Conservation (phyloP, 1,284 basidiomycete species). For the Wallemia hederae region DNA sequence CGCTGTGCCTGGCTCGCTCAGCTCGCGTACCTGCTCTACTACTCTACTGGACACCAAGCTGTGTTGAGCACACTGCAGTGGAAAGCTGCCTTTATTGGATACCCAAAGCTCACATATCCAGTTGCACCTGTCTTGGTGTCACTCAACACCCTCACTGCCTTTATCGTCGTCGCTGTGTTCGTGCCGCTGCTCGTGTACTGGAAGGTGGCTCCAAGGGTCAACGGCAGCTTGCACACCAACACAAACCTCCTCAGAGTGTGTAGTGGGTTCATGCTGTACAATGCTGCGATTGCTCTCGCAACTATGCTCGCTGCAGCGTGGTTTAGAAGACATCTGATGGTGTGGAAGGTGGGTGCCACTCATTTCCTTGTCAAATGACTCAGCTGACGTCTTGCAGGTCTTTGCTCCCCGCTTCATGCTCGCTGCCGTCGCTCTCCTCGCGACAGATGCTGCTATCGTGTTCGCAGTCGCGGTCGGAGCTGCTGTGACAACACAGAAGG, state of each 20-base stretch:
- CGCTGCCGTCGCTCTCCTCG: conserved; percentile 23
- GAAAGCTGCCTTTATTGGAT: conserved; percentile 67
- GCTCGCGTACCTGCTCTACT: conserved; percentile 47
- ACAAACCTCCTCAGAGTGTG: conserved; percentile 22
- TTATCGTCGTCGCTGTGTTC: conserved; percentile 32
- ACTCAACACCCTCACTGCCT: conserved; percentile 49
- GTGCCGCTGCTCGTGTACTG: conserved; percentile 50
- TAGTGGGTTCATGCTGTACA: conserved; percentile 39
- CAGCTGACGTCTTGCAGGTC: conserved; percentile 55
- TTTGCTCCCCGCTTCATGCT: conserved; percentile 85
- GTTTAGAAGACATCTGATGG: conserved; percentile 75
- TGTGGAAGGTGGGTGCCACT: background rate
- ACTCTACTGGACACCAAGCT: conserved; percentile 71
- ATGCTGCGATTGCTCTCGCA: conserved; percentile 33
- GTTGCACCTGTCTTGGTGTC: conserved; percentile 47
- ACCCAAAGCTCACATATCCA: conserved; percentile 35
- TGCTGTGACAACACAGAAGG: conserved; percentile 14
- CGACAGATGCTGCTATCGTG: conserved; percentile 19
- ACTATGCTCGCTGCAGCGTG: conserved; percentile 42
- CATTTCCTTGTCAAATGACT: background rate
- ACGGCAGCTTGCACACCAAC: conserved; percentile 13
- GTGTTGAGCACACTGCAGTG: conserved; percentile 75
- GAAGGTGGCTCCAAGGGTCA: conserved; percentile 44
- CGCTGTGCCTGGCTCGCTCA: conserved; percentile 44
- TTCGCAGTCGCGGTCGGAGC: conserved; percentile 16